Evolutionary conservation across 129 eudicot species (phyloP).

Genomic region (sunflower (Helianthus annuus)): HanXRQr2.0-SUNRISE NC_035446.2:22184443-22184942

Average conservation of each 20-base stretch:
- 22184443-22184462: slow-evolving; percentile 97
- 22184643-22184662: slow-evolving; percentile 89
- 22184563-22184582: slow-evolving; percentile 36
- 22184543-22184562: slow-evolving; percentile 52
- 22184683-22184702: slow-evolving; percentile 88
- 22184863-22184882: no score
- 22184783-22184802: no score
- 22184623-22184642: slow-evolving; percentile 73
- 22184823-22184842: no score
- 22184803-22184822: no score
- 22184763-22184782: background rate
- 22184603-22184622: slow-evolving; percentile 66
- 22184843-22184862: no score
- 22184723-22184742: slow-evolving; percentile 54
- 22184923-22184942: no score
- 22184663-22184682: slow-evolving; percentile 85
- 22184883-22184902: no score
- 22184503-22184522: slow-evolving; percentile 83
- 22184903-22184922: no score
- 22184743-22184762: slow-evolving; percentile 49
- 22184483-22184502: slow-evolving; percentile 93
- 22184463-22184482: slow-evolving; percentile 91
- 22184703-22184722: slow-evolving; percentile 74
- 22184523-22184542: slow-evolving; percentile 80
- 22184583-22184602: slow-evolving; percentile 53